Base-by-base conservation (phyloP, 331 rosid species). In the Rosa hybrid region DNA sequence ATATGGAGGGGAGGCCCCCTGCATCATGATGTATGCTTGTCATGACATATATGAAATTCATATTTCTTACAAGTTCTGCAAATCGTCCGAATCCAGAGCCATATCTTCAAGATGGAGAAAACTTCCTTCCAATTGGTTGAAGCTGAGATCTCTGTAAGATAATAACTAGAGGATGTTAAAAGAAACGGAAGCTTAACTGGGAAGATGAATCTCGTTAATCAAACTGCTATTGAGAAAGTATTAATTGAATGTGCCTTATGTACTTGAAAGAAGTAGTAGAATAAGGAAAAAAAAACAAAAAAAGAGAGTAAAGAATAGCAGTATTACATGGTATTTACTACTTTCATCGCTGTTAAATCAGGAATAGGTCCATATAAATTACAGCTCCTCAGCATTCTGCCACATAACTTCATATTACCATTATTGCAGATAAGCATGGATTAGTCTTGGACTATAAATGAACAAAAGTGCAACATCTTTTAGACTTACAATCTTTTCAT, bases 121-220 rank as follows among this genome's bases (percentile, higher is more conserved):
- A 34, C 50, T 72, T 34, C 16, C 46, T 18, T 59, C 64, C 42
- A 80, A 46, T 57, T 10, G 72, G 67, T 80, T 80, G 72, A 72
- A 80, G 53, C 78, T 80, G 17, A 80, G 67, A 63, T 80, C 83
- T 49, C 83, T 80, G 72, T 60, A 30, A 80, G 20, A n/a, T 21
- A 67, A 54, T 13, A 44, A 78, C 23, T 7, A 67, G 23, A 34
- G 46, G 10, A 67, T 34, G 71, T 38, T 34, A 34, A 38, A 38
- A 67, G 71, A 67, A 67, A 12, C 2, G 6, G 21, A 67, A 65
- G 71, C 45, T 65, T 13, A 21, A 56, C 13, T 13, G 27, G 41
- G 41, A 7, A 16, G 16, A 72, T 46, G 4, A 25, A 67, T 48
- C 71, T 67, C 13, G n/a, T 25, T 49, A 8, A 25, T 72, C 1